Base-by-base conservation (phyloP, 495 filamentous ascomycete genomes). In the Immersiella caudata region DNA sequence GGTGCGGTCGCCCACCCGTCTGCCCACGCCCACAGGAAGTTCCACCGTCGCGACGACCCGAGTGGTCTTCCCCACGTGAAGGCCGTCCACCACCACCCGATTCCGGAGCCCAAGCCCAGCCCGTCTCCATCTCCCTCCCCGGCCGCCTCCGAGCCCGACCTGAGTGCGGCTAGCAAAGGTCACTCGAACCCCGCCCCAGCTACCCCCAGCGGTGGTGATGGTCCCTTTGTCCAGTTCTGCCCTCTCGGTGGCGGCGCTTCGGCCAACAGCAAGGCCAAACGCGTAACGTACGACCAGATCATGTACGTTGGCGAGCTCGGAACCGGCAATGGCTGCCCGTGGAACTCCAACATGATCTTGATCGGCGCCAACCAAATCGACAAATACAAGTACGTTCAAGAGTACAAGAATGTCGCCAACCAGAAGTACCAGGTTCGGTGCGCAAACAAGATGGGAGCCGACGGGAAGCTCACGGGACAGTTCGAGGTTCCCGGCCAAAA, bases 391-490 rank as follows among this genome's bases (percentile, higher is more conserved):
- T 76, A 83, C 58, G 74, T 75, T 16, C 67, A 80, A 50, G 72
- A 68, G 36, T 80, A 80, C 64, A 72, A 56, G 46, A 79, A 79
- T 72, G 73, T 71, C 46, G 71, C 56, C 36, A 46, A 24, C 4
- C 62, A 58, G 52, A 29, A 67, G 21, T 74, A 76, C 56, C 55
- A 73, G 68, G 76, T 79, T 52, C 16, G 65, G 22, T 79, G 77
- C 76, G 68, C 24, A 66, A 77, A 79, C 75, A 80, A 80, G 76
- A 78, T 80, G 52, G 78, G 78, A 58, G 60, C 71, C 25, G 67
- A 75, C 21, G 63, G 68, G 24, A 56, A 40, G 5, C 66, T 77
- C 64, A 76, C 73, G 27, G 77, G 77, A 68, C 71, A 73, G 69
- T 80, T 76, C 73, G 66, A 72, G 26, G 60, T 69, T 6, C 25